Evolutionary conservation across 2,329 filamentous ascomycete species (phyloP).

Genomic region (Zasmidium citrigriseum): DNA sequence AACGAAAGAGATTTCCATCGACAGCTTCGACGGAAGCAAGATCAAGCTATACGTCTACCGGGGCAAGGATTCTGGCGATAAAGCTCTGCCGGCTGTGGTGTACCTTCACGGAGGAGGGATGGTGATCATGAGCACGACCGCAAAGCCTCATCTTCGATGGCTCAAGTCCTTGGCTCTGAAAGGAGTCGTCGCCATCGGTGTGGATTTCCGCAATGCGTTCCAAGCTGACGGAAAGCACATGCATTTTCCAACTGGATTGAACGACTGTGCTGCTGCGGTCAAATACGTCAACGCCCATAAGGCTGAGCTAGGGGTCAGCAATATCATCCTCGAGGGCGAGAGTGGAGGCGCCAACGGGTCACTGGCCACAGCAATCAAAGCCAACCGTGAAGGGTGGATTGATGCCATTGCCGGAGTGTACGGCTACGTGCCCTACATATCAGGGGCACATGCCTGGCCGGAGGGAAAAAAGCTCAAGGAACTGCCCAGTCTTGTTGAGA

Average conservation of each 20-base stretch:
- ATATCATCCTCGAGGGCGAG: constrained; percentile 34
- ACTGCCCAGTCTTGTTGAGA: constrained; percentile 29
- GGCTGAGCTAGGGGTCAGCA: constrained; percentile 25
- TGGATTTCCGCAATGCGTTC: constrained; percentile 38
- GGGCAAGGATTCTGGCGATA: constrained; percentile 8
- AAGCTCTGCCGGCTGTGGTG: constrained; percentile 26
- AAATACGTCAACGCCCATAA: constrained; percentile 26
- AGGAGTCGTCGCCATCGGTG: constrained; percentile 28
- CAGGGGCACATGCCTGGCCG: constrained; percentile 15
- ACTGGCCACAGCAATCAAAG: constrained; percentile 30
- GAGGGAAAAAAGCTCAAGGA: constrained; percentile 12
- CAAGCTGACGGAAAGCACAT: constrained; percentile 24
- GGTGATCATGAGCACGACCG: constrained; percentile 23
- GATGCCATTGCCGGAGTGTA: constrained; percentile 28
- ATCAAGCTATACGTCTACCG: constrained; percentile 25
- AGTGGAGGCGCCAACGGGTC: constrained; percentile 33
- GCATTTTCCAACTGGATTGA: constrained; percentile 34
- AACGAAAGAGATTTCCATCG: constrained; percentile 17
- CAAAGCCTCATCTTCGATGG: constrained; percentile 30
- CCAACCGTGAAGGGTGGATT: constrained; percentile 31
- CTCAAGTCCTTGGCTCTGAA: constrained; percentile 26
- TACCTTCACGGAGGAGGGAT: constrained; percentile 36
- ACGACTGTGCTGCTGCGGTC: constrained; percentile 32
- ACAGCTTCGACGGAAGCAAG: constrained; percentile 25
- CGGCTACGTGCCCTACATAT: constrained; percentile 28